Evolutionary conservation across 257 asterid genomes (phyloP), one percentile per base, ranked within the genome.

Genomic region (Solanum chmielewskii): DNA sequence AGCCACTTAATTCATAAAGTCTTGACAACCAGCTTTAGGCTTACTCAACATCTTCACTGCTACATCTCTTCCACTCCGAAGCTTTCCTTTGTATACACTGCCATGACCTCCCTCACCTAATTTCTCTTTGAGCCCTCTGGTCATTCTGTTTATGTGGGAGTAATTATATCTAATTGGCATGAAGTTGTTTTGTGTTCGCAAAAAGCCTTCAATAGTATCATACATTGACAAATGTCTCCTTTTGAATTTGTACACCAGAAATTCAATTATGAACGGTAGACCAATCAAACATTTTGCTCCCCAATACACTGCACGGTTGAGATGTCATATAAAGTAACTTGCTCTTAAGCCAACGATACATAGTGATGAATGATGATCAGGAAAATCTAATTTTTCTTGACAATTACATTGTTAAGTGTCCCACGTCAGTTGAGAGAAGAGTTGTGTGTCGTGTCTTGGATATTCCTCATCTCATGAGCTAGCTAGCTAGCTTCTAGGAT

Each of bases 1-100:
- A 84, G 91, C 92, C 16, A 92, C 94, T 85, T 93, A 94, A 62
- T 90, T 93, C 62, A 92, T 91, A 74, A 93, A 93, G 68, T 93
- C 95, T 78, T 91, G 94, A 49, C 90, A 92, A 27, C 75, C 88
- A 20, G 90, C 69, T 44, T 84, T 88, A 1, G 92, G 86, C 44
- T 91, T 92, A 4, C 85, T 92, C 91, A 92, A 87, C 76, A 93
- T 86, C 87, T 93, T 93, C 23, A 93, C 94, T 29, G 92, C 95
- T 49, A 91, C 86, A 37, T 45, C 85, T 1, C 89, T 91, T 11
- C 94, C 93, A 29, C 95, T 91, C 42, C 89, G 88, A 29, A 93
- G 92, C 86, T 86, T 90, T 35, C 94, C 95, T 89, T 92, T 92
- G 88, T 92, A 93, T 13, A 93, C 93, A 11, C 90, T 89, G 23